phyloP scores from a whole-genome alignment of 2,329 filamentous ascomycete species.

The Neopestalotiopsis sp. region DNA sequence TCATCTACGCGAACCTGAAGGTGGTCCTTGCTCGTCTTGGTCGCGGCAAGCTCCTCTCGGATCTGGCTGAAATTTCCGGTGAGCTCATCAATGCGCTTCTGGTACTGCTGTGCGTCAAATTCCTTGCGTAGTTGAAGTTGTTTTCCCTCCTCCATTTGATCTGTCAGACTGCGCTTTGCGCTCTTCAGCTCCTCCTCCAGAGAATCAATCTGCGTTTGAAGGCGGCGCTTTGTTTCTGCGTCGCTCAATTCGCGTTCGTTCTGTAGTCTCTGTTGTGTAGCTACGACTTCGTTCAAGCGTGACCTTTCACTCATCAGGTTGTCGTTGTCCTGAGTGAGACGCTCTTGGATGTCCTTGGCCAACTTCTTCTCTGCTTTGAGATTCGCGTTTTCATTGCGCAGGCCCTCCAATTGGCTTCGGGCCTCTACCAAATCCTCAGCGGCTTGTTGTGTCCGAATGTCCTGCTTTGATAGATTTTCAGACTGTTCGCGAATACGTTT shows the following conservation, averaged over 20 bases:
- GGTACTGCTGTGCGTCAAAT: slow-evolving; percentile 85
- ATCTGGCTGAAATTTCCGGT: slow-evolving; percentile 78
- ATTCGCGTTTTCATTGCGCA: slow-evolving; percentile 90
- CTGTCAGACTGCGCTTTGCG: slow-evolving; percentile 81
- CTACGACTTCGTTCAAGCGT: slow-evolving; percentile 80
- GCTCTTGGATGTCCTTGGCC: slow-evolving; percentile 91
- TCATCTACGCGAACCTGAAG: slow-evolving; percentile 89
- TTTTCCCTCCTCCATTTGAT: slow-evolving; percentile 84
- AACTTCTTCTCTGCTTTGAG: slow-evolving; percentile 94
- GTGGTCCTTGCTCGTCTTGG: slow-evolving; percentile 88
- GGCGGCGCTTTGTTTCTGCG: slow-evolving; percentile 78
- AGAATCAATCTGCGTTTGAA: slow-evolving; percentile 78
- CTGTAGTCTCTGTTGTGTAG: slow-evolving; percentile 84
- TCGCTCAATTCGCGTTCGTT: slow-evolving; percentile 91
- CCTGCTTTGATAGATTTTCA: slow-evolving; percentile 87
- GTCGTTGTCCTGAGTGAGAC: slow-evolving; percentile 88
- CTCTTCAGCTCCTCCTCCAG: slow-evolving; percentile 80
- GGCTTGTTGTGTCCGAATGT: slow-evolving; percentile 87
- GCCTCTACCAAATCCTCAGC: slow-evolving; percentile 92
- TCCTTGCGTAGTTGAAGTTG: slow-evolving; percentile 85
- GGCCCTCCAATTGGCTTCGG: slow-evolving; percentile 79
- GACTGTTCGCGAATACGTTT: slow-evolving; percentile 79
- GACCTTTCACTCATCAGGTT: slow-evolving; percentile 82
- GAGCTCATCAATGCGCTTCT: slow-evolving; percentile 92
- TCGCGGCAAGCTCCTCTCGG: slow-evolving; percentile 84